Percentiles rank a stretch among this genome's conserved stretches.
phyloP scores from a whole-genome alignment of 1,284 basidiomycete genomes.

The Sporisorium iseilematis-ciliati region DNA sequence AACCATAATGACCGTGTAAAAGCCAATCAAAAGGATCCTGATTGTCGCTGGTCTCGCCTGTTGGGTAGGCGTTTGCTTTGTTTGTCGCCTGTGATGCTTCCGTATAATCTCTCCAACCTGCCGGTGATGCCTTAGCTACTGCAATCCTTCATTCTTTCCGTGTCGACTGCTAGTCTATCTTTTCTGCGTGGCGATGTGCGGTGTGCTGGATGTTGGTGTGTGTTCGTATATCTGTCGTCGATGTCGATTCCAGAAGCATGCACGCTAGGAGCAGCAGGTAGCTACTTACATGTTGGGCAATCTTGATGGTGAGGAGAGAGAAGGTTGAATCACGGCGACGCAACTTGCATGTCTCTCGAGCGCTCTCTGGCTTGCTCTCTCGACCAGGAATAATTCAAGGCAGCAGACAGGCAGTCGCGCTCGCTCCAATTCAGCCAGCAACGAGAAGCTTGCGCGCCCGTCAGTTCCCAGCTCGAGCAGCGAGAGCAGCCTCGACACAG shows the following conservation, averaged over 20 bases:
- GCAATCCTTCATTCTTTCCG: background rate
- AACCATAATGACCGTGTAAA: too few relatives aligned
- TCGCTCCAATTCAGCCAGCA: background rate
- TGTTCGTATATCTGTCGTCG: constrained; percentile 3
- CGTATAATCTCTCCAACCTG: background rate
- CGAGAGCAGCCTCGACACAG: background rate
- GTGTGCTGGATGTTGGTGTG: constrained; percentile 2
- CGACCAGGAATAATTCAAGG: background rate
- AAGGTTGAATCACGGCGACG: constrained; percentile 25
- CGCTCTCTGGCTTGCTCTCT: constrained; percentile 14
- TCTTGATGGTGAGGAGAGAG: constrained; percentile 71
- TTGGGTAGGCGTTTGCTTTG: too few relatives aligned
- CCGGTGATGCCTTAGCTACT: background rate
- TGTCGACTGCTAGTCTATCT: background rate
- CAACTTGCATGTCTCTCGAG: constrained; percentile 24
- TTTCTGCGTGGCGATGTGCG: constrained; percentile 1
- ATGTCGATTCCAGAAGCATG: constrained; percentile 33
- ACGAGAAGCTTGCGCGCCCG: background rate
- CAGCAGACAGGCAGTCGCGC: constrained; percentile 26
- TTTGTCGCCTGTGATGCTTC: too few relatives aligned
- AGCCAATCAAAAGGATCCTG: too few relatives aligned
- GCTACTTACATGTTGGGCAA: constrained; percentile 64
- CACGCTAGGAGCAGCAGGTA: constrained; percentile 22
- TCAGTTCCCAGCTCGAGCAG: background rate
- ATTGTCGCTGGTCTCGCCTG: too few relatives aligned